Base-by-base conservation (phyloP, 306 rosid genomes). In the Corylus heterophylla region DNA sequence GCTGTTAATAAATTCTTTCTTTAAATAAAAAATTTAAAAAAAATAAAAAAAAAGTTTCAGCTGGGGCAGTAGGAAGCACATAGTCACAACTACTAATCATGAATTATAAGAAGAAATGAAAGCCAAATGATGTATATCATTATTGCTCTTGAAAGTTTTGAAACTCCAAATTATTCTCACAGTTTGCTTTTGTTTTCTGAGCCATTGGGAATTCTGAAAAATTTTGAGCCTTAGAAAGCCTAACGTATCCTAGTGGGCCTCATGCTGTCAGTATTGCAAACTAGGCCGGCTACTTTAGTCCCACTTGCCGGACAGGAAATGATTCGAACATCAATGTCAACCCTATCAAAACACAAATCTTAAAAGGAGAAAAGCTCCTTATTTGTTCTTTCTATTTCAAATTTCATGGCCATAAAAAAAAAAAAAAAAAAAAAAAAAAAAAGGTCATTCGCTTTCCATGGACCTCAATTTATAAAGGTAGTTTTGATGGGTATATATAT, bases 251-350 rank as follows among this genome's bases (percentile, higher is more conserved):
- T 0, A 16, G 69, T 62, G 69, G 51, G 22, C 72, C 72, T 3
- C 49, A 1, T 42, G 29, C 72, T 68, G 9, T 68, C 12, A 1
- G 8, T 47, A 2, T 17, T 42, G 51, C 3, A 42, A 68, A 8
- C 27, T 17, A 67, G 72, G 72, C 17, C 72, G 51, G 49, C 72
- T 42, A 68, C 72, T 68, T n/a, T 67, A n/a, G 14, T 7, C n/a
- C 69, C 69, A 62, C 69, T 29, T 13, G 69, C 44, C 13, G n/a
- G 69, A 12, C 44, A 29, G 0, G n/a, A 62, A 13, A 4, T 2
- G 44, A 62, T 29, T 29, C n/a, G 0, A 5, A 9, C 66, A 59
- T 59, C 17, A 25, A 25, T 22, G 29, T 25, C 66, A 59, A 1
- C 37, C 39, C 17, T 3, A 59, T 25, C 66, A 10, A 10, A 27